Base-by-base conservation (phyloP, 2,329 filamentous ascomycete genomes). In the Orbilia quercus region DNA sequence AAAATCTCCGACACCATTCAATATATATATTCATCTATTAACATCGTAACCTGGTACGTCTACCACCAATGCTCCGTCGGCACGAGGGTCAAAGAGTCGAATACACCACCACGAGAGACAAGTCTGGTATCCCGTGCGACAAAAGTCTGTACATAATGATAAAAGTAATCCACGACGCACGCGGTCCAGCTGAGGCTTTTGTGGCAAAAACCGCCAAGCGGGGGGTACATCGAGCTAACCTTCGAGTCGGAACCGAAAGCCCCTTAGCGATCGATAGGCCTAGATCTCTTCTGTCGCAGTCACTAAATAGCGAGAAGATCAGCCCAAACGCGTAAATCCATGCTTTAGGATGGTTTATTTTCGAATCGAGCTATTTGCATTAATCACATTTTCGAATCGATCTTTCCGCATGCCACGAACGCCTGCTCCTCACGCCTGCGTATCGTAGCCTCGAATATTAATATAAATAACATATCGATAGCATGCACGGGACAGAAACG, bases 181-280 rank as follows among this genome's bases (percentile, higher is more conserved):
- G n/a, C n/a, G n/a, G 42, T 42, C 25, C 44, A 53, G 28, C 55
- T 40, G 50, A 28, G 44, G 38, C 38, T 51, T 66, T 67, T 38
- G 63, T 67, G 63, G 63, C 53, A 53, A 67, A 66, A 58, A 53
- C 51, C 53, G 20, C 20, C 12, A 44, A 40, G n/a, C n/a, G n/a
- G n/a, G n/a, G n/a, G n/a, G n/a, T n/a, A n/a, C n/a, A n/a, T n/a
- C n/a, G 16, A 45, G 42, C 20, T 45, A 20, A 45, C 16, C 28
- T 31, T 53, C 2, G 16, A 28, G 23, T 18, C 12, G 16, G 48
- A 36, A 34, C 48, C 25, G 4, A 23, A n/a, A n/a, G n/a, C n/a
- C n/a, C n/a, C n/a, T n/a, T n/a, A n/a, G n/a, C n/a, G n/a, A n/a
- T n/a, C n/a, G 18, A n/a, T n/a, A n/a, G n/a, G n/a, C n/a, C n/a